Conservation (phyloP, 2,329 filamentous ascomycete species). For the Fonsecaea pugnacius region DNA sequence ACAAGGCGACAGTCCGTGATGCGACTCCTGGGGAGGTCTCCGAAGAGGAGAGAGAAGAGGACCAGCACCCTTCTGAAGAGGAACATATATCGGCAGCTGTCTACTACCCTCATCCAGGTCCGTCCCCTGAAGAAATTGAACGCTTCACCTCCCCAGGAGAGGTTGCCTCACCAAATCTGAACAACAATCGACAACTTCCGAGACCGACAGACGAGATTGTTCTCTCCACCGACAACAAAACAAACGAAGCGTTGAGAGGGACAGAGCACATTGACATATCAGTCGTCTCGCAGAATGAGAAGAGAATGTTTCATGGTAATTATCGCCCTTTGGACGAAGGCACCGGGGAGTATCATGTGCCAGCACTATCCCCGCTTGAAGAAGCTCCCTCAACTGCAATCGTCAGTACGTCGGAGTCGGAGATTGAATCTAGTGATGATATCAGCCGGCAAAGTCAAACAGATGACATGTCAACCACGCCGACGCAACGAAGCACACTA, state of each 20-base stretch:
- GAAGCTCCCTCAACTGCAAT: conserved; percentile 22
- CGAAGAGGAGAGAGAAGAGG: conserved; percentile 3
- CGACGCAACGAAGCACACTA: conserved; percentile 47
- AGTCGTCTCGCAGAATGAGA: conserved; percentile 63
- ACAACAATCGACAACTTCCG: conserved; percentile 12
- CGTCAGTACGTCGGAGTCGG: conserved; percentile 51
- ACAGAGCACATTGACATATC: conserved; percentile 64
- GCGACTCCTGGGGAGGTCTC: neutral
- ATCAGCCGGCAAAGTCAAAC: conserved; percentile 56
- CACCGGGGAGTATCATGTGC: conserved; percentile 15
- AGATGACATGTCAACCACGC: conserved; percentile 58
- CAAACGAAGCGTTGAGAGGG: conserved; percentile 10
- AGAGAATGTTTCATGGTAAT: conserved; percentile 65
- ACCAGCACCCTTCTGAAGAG: conserved; percentile 45
- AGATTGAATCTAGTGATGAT: conserved; percentile 50
- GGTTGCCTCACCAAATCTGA: conserved; percentile 17
- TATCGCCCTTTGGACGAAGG: conserved; percentile 35
- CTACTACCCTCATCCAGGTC: conserved; percentile 66
- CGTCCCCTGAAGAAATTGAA: conserved; percentile 48
- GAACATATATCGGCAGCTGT: conserved; percentile 69
- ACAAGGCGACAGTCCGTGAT: conserved; percentile 13
- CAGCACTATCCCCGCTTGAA: conserved; percentile 29
- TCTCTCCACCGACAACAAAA: conserved; percentile 21
- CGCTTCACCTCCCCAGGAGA: conserved; percentile 33
- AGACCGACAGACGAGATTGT: conserved; percentile 16